A percentile compares a stretch with the other conserved stretches of the same genome.
Conservation (phyloP, 768 basidiomycete genomes). For the Pleurotus tuber-regium region DNA sequence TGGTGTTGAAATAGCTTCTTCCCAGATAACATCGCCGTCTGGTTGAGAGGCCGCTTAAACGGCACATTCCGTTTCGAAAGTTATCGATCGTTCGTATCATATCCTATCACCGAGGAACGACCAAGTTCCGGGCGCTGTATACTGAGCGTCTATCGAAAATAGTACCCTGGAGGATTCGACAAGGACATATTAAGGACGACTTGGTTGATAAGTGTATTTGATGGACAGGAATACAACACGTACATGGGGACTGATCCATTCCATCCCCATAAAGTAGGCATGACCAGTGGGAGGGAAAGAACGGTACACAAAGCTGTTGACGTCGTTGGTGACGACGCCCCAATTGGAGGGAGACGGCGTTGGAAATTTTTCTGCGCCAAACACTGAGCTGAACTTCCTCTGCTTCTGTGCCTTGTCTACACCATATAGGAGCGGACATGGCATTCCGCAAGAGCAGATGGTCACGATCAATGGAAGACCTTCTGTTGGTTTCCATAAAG, state of each 20-base stretch:
- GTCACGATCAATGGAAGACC: constrained; percentile 2
- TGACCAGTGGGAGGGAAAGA: neutral
- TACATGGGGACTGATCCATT: neutral
- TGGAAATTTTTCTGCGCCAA: neutral
- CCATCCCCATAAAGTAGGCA: neutral
- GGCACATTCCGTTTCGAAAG: neutral
- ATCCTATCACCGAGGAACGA: constrained; percentile 10
- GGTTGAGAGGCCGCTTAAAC: constrained; percentile 5
- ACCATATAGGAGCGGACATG: constrained; percentile 1
- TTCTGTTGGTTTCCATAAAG: too few species aligned
- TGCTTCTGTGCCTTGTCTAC: neutral
- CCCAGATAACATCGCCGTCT: neutral
- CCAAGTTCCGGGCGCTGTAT: neutral
- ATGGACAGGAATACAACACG: neutral
- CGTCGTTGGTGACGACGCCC: constrained; percentile 7
- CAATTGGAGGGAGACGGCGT: neutral
- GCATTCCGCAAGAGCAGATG: constrained; percentile 4
- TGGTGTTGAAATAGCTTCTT: neutral
- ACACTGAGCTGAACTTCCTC: neutral
- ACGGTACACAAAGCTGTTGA: constrained; percentile 2
- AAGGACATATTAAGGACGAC: neutral
- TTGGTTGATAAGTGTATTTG: constrained; percentile 3
- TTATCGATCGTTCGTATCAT: constrained; percentile 10
- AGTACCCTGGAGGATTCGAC: neutral
- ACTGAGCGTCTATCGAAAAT: constrained; percentile 3